These are phyloP conservation scores for Clonostachys chloroleuca DNA, from an alignment of 2,329 filamentous ascomycete species.

Conservation along the genomic window DNA sequence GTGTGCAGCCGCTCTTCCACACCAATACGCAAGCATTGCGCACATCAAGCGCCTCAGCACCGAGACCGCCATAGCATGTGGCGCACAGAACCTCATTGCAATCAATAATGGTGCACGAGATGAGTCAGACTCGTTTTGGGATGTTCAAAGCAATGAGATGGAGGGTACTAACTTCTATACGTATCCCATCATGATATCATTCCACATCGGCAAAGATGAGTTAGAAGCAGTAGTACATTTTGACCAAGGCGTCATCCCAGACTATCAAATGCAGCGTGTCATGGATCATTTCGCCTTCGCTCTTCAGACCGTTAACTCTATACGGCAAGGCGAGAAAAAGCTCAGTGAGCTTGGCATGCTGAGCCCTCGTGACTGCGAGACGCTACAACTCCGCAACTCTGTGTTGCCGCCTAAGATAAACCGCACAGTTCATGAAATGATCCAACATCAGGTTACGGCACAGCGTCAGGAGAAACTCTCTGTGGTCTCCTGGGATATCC, in stretches of 20 bases:
- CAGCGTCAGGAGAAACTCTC: conserved; percentile 18
- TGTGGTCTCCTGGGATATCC: conserved; percentile 34
- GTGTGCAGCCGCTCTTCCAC: conserved; percentile 4
- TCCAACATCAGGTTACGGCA: conserved; percentile 20
- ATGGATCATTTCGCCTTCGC: conserved; percentile 9
- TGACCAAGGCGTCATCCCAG: conserved; percentile 4
- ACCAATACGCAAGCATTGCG: conserved; percentile 8
- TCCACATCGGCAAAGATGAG: conserved; percentile 6
- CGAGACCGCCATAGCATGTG: conserved; percentile 9
- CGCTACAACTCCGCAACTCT: conserved; percentile 30
- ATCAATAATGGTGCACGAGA: conserved; percentile 7
- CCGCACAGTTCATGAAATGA: conserved; percentile 30
- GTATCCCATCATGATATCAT: conserved; percentile 13
- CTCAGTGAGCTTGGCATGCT: no score
- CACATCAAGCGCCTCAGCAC: conserved; percentile 8
- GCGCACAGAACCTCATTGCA: conserved; percentile 11
- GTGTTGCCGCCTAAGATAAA: conserved; percentile 23
- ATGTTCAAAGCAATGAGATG: conserved; percentile 11
- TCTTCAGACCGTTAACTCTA: not conserved
- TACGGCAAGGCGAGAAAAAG: conserved; percentile 4
- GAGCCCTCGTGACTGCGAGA: conserved; percentile 16
- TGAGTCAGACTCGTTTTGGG: conserved; percentile 5
- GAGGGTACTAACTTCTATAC: conserved; percentile 14
- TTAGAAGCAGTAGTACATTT: conserved; percentile 13
- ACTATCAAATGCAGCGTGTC: conserved; percentile 7